phyloP scores from a whole-genome alignment of 345 rosid species.

The Eucalyptus paniculata region DNA sequence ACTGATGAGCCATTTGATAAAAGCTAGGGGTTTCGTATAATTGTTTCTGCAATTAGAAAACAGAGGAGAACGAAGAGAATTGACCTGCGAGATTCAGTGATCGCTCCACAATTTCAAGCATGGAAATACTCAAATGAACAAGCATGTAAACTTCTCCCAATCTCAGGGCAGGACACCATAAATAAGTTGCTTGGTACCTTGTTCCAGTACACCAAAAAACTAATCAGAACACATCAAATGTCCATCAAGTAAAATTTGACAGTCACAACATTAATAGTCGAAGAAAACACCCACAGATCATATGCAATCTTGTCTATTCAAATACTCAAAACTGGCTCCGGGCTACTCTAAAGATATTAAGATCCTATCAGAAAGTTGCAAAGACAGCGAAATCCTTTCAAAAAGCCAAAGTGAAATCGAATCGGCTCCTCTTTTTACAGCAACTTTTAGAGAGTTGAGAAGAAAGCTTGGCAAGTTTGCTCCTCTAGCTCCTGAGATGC shows the following conservation, averaged over 20 bases:
- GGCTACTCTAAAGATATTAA: not conserved
- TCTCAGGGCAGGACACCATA: accelerated
- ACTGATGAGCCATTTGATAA: too few relatives aligned
- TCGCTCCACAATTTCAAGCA: not conserved
- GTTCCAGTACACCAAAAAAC: accelerated
- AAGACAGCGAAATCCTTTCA: not conserved
- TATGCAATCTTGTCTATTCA: too few relatives aligned
- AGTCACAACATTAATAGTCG: too few relatives aligned
- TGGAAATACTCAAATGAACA: not conserved
- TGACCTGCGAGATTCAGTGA: not conserved
- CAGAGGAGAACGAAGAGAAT: not conserved
- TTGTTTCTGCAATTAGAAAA: not conserved
- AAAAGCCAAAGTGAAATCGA: not conserved
- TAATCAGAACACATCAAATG: too few relatives aligned
- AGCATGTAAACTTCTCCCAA: too few relatives aligned
- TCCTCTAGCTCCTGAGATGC: slow-evolving; percentile 46
- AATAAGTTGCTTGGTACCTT: too few relatives aligned
- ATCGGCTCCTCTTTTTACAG: slow-evolving; percentile 32
- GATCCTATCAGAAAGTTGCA: not conserved
- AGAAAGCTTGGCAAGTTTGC: slow-evolving; percentile 33
- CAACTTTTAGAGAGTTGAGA: slow-evolving; percentile 30
- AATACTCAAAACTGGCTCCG: accelerated
- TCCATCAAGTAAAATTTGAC: too few relatives aligned
- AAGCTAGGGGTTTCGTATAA: too few relatives aligned
- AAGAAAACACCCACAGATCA: too few relatives aligned